Evolutionary conservation across 352 stramenopile genomes (phyloP), one percentile per base, ranked within the genome.

Genomic region (Phytopythium mirpurense): DNA sequence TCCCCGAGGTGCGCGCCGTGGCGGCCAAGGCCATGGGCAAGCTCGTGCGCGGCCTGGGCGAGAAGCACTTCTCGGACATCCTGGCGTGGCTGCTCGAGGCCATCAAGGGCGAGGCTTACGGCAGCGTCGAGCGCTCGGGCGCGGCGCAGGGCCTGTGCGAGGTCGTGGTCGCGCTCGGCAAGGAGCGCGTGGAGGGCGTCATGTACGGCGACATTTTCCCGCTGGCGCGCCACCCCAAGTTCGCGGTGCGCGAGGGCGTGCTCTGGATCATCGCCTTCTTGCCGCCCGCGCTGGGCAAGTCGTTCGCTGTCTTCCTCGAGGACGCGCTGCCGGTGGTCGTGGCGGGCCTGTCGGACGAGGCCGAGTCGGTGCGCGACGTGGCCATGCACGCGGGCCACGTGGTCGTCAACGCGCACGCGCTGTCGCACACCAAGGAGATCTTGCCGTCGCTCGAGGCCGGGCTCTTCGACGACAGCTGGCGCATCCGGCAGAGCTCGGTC

Each of bases 211-310:
- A 99, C 56, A 96, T 99, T 48, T 81, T 99, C 49, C 93, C 96
- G 8, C 70, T 99, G 23, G 83, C 87, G 52, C 90, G 83, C 44
- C 94, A 99, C 70, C 92, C 93, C 0, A 97, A 98, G 59, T 82
- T 85, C 41, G 93, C 86, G 42, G 98, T 98, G 19, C 88, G 97
- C 60, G 97, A 99, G 63, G 97, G 98, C 50, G 93, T 99, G 19
- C 58, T 99, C 31, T 99, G 97, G 97, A 91, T 99, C 49, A 85
- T 99, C 49, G 98, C 96, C 31, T 99, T 99, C 72, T 66, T 99
- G 57, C 97, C 98, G 7, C 92, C 90, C n/a, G 84, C 90, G 24
- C 78, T 99, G 47, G 94, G 95, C 50, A 90, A 95, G 52, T 68
- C 73, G 24, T 99, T 99, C 74, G 80, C 90, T 7, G 72, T 87